phyloP scores from a whole-genome alignment of 2,329 filamentous ascomycete species.

The Paecilomyces niveus region DNA sequence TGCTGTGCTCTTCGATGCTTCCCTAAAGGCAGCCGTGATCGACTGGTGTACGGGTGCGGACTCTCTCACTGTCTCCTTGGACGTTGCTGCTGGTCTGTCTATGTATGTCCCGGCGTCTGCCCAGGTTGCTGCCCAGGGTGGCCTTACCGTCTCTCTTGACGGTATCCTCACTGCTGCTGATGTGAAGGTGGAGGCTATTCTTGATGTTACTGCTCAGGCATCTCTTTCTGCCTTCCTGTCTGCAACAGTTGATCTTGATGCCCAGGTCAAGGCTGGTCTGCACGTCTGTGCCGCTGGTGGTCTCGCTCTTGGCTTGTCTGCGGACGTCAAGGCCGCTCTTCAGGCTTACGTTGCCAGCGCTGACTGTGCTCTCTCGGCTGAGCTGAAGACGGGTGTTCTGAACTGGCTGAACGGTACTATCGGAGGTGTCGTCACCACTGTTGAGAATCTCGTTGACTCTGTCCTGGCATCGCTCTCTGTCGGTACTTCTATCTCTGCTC shows the following conservation, averaged over 20 bases:
- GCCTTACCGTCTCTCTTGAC: conserved; percentile 28
- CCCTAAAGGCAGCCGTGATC: conserved; percentile 21
- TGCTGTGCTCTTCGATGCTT: conserved; percentile 14
- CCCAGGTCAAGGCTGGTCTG: conserved; percentile 25
- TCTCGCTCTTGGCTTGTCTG: conserved; percentile 19
- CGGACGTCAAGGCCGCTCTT: conserved; percentile 25
- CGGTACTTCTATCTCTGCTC: conserved; percentile 23
- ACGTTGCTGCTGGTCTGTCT: conserved; percentile 23
- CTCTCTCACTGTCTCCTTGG: conserved; percentile 16
- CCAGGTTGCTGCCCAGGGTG: conserved; percentile 27
- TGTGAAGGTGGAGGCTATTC: conserved; percentile 11
- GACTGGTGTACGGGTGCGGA: conserved; percentile 24
- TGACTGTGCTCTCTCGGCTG: conserved; percentile 19
- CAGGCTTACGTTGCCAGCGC: conserved; percentile 20
- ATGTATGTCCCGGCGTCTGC: conserved; percentile 26
- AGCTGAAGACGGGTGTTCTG: conserved; percentile 22
- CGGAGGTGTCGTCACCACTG: conserved; percentile 18
- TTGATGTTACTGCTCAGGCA: conserved; percentile 19
- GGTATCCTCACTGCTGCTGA: conserved; percentile 25
- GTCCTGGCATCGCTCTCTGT: conserved; percentile 25
- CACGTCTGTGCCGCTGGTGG: conserved; percentile 27
- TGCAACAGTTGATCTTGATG: conserved; percentile 16
- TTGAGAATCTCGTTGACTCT: conserved; percentile 19
- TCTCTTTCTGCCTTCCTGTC: conserved; percentile 22
- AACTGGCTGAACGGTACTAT: conserved; percentile 25